Base-by-base conservation (phyloP, 2,329 filamentous ascomycete species). In the Hypoxylon sp. region DNA sequence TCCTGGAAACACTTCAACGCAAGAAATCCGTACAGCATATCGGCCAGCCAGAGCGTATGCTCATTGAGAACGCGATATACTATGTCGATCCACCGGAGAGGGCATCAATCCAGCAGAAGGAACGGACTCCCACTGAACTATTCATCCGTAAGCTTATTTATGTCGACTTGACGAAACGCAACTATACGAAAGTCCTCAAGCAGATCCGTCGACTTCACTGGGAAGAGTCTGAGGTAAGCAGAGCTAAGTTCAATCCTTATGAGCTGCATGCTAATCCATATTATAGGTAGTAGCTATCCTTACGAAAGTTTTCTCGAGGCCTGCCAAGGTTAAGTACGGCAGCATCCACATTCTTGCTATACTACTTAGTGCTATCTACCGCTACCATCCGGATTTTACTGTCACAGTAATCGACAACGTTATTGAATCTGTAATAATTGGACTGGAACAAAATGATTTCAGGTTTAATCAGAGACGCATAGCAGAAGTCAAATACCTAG, bases 61-160 rank as follows among this genome's bases (percentile, higher is more conserved):
- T 98, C 31, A 96, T 99, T 64, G 96, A 99, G 79, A 99, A 99
- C 77, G 96, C 96, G 2, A 89, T 98, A 64, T 99, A 99, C 81
- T 98, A 98, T 74, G 96, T 99, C 62, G 96, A 98, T 75, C 96
- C 96, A 13, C 97, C 96, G 0, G 92, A 97, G 78, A 89, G 96
- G 67, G 92, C 94, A 32, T 94, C 96, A 0, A 98, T 99, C 60
- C 92, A 97, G 79, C 95, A 98, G 77, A 99, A 98, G 79, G 96
- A 99, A 80, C 89, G 96, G 51, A 97, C 94, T 0, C 94, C 96
- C 0, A 92, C 96, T 77, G 95, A 99, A 73, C 86, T 97, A 27
- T 99, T 97, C 77, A 90, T 99, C 66, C 92, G 94, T 52, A 97
- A 97, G 81, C 85, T 99, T 54, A 87, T 99, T 69, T 99, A 98